phyloP scores from a whole-genome alignment of 192 early-diverging fungal species.

The Coemansia sp. region DNA sequence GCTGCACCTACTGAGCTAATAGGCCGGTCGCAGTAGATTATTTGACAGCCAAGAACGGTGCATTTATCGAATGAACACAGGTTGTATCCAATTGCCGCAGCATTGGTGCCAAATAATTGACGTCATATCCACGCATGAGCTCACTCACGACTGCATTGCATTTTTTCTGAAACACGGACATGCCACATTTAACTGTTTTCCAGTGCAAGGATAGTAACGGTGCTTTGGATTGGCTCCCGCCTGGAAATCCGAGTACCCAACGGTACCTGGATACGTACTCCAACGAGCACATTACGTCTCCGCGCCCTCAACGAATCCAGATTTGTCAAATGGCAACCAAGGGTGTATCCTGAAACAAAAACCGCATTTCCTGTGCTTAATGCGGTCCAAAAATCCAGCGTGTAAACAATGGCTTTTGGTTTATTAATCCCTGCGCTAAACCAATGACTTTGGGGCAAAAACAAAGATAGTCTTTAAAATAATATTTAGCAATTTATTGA shows the following conservation, averaged over 20 bases:
- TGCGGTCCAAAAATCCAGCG: not conserved
- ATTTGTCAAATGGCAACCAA: not conserved
- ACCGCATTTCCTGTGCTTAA: not conserved
- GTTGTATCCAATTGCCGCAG: not conserved
- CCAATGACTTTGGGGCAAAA: not conserved
- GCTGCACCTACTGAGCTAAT: not conserved
- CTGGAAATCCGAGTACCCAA: conserved; percentile 6
- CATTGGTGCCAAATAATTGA: not conserved
- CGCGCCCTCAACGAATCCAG: not conserved
- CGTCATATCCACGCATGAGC: not conserved
- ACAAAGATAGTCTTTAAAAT: not conserved
- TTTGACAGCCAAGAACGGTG: not conserved
- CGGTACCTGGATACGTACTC: conserved; percentile 9
- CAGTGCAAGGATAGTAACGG: not conserved
- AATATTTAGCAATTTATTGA: too few species aligned
- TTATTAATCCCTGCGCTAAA: not conserved
- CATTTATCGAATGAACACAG: not conserved
- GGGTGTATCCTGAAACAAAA: not conserved
- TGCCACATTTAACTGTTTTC: not conserved
- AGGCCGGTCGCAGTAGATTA: not conserved
- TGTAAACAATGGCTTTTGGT: not conserved
- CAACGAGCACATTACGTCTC: not conserved
- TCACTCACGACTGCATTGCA: not conserved
- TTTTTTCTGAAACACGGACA: not conserved
- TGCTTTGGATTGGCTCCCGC: not conserved